Conservation (phyloP, 2,329 filamentous ascomycete species). For the Aspergillus sp. region DNA sequence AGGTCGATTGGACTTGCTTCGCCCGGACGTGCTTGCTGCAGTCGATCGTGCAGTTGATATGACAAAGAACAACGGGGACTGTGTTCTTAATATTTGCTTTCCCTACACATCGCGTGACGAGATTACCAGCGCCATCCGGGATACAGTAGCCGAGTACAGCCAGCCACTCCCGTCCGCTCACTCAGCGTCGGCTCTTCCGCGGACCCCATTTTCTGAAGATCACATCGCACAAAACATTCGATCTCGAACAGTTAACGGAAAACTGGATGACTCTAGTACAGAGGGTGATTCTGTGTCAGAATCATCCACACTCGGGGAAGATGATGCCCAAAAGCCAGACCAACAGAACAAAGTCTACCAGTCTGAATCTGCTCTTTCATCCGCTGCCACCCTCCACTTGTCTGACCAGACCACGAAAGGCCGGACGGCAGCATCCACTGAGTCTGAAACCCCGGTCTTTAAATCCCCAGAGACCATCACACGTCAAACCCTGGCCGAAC, state of each 20-base stretch:
- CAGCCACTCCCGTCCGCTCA: slow-evolving; percentile 58
- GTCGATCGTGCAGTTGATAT: slow-evolving; percentile 83
- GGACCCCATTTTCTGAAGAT: slow-evolving; percentile 79
- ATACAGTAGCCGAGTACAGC: slow-evolving; percentile 84
- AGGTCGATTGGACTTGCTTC: slow-evolving; percentile 79
- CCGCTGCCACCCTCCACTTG: slow-evolving; percentile 52
- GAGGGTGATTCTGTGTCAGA: slow-evolving; percentile 47
- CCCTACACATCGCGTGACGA: slow-evolving; percentile 96
- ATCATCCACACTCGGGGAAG: slow-evolving; percentile 45
- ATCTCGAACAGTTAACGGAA: slow-evolving; percentile 53
- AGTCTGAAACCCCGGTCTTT: slow-evolving; percentile 38
- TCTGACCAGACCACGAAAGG: slow-evolving; percentile 30
- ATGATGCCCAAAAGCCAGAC: slow-evolving; percentile 33
- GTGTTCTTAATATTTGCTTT: slow-evolving; percentile 90
- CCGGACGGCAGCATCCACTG: slow-evolving; percentile 34
- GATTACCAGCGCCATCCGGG: slow-evolving; percentile 84
- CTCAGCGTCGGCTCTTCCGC: slow-evolving; percentile 32
- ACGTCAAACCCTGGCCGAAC: slow-evolving; percentile 73
- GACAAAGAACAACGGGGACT: slow-evolving; percentile 81
- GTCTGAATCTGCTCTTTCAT: slow-evolving; percentile 38
- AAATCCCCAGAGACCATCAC: slow-evolving; percentile 89
- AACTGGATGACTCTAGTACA: slow-evolving; percentile 43
- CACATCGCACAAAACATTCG: slow-evolving; percentile 85
- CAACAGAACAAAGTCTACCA: slow-evolving; percentile 30
- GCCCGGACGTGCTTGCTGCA: slow-evolving; percentile 82